Evolutionary conservation across 306 rosid species (phyloP).

Genomic region (Prunus fruticosa): DNA sequence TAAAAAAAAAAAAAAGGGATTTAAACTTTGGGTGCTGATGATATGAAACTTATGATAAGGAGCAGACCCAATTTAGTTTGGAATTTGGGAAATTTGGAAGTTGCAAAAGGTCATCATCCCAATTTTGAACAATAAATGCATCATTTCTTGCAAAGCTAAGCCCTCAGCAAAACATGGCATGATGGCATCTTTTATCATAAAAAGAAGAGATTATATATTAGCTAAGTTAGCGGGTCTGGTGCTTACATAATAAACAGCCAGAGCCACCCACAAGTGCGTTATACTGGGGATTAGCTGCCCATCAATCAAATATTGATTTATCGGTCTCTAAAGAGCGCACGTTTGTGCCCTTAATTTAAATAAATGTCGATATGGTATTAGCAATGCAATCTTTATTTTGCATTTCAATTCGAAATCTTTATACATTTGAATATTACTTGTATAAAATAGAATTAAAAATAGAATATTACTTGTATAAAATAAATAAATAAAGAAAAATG

Average conservation of each 20-base stretch:
- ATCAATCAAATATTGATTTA: background rate
- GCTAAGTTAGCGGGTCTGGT: no score
- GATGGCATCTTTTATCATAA: background rate
- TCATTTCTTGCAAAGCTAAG: background rate
- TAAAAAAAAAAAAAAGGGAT: fast-evolving
- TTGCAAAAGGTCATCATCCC: background rate
- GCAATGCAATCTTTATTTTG: no score
- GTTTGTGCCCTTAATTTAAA: background rate
- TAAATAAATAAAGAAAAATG: no score
- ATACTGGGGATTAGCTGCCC: background rate
- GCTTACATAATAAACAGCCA: background rate
- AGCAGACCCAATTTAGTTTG: no score
- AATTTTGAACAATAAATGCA: background rate
- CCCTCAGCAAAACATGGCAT: background rate
- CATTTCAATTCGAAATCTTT: fast-evolving
- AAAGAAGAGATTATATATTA: no score
- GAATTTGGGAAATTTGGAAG: background rate
- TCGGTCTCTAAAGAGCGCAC: background rate
- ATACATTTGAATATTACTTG: fast-evolving
- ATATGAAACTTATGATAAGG: no score
- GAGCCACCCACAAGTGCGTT: background rate
- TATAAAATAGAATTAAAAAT: no score
- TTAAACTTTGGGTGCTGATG: no score
- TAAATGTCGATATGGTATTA: no score
- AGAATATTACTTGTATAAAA: fast-evolving